A percentile compares a stretch with the other conserved stretches of the same genome.
Conservation (phyloP, 331 rosid species). For the Arachis monticola region DNA sequence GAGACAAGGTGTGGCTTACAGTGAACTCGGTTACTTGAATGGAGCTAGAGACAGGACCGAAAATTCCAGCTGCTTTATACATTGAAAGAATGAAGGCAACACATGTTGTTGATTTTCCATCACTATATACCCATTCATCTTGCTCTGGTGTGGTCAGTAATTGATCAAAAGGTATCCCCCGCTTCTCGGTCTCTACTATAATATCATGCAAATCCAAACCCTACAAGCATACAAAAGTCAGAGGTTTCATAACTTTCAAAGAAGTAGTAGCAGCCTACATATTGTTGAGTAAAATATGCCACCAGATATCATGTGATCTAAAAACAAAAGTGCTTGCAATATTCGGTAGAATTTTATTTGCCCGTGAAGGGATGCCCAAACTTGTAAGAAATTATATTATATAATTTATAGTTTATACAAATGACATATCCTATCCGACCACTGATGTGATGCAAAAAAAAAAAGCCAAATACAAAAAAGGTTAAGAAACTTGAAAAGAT, state of each 20-base stretch:
- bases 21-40: conserved; percentile 91
- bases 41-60: conserved; percentile 66
- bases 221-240: conserved; percentile 41
- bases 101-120: conserved; percentile 89
- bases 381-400: too few species aligned
- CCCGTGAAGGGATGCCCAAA: too few species aligned
- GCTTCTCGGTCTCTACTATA: conserved; percentile 73
- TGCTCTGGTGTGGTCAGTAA: conserved; percentile 81
- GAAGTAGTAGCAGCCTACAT: conserved; percentile 2
- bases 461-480: neutral
- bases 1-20: conserved; percentile 50
- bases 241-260: conserved; percentile 3
- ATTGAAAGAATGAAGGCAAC: conserved; percentile 82
- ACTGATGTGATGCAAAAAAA: neutral
- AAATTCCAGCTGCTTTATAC: conserved; percentile 87
- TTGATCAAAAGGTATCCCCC: conserved; percentile 68
- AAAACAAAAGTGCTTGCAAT: too few species aligned
- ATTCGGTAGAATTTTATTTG: too few species aligned
- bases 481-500: neutral
- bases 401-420: neutral
- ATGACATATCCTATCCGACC: neutral
- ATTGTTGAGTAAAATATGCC: neutral
- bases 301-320: neutral
- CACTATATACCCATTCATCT: conserved; percentile 91
- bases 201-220: conserved; percentile 74